Evolutionary conservation across 805 yeast genomes (phyloP), one percentile per base, ranked within the genome.

Genomic region (Candida boidinii): DNA sequence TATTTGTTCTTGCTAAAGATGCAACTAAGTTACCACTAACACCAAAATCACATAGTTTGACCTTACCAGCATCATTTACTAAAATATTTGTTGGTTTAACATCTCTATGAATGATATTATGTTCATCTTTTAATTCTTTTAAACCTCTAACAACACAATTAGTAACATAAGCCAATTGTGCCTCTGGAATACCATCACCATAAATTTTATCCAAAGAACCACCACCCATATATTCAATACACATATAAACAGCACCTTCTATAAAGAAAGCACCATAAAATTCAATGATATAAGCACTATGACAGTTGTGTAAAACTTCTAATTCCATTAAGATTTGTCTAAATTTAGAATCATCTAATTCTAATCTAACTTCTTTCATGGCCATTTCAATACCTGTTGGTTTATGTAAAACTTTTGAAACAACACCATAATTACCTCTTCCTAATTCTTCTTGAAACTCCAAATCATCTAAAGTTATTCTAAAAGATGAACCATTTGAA

Each of bases 141-240:
- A 90, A 67, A 2, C 97, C 97, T 28, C 70, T 58, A 7, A 87
- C 81, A 6, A 87, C 94, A 33, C 82, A 68, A 44, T 79, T 80
- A 4, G 95, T 73, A 29, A 88, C 79, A 45, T 70, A 75, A 3
- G 94, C 94, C 37, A 90, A 62, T 41, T 80, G 79, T 6, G 76
- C 72, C 53, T 90, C 98, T 41, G 79, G 81, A 21, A 82, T 64
- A 26, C 88, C 86, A 30, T 62, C 64, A 4, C 76, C 80, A 56
- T 87, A 90, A 12, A 88, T 67, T 50, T 82, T 84, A 58, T 90
- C 96, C 38, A 90, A 61, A 0, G 96, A 85, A 0, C 96, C 95
- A 30, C 95, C 96, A 55, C 86, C 94, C 98, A 90, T 90, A 55
- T 78, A 85, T 60, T 90, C 98, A 73, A 90, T 90, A 60, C 97